These are phyloP conservation scores for Aspergillus bertholletiae DNA, from an alignment of 495 filamentous ascomycete genomes.

Conservation along the genomic window DNA sequence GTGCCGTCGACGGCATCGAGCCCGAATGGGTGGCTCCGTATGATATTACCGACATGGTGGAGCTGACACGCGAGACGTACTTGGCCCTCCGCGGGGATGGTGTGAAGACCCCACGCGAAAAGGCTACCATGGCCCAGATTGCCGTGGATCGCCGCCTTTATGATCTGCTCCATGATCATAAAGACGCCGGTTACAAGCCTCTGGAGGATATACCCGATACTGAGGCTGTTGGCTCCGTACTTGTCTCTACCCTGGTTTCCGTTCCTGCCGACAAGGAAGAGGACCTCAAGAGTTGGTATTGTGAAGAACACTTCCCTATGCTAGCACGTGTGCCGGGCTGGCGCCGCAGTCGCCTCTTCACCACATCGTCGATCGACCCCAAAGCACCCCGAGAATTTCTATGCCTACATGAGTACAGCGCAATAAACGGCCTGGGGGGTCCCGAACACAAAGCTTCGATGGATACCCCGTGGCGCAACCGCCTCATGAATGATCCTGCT, in stretches of 20 bases:
- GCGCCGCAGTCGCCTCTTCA: constrained; percentile 64
- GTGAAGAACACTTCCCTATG: constrained; percentile 68
- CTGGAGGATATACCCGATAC: constrained; percentile 56
- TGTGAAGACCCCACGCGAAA: constrained; percentile 69
- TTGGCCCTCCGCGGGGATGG: constrained; percentile 57
- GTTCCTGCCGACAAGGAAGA: constrained; percentile 53
- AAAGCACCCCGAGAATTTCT: constrained; percentile 53
- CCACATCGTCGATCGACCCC: constrained; percentile 52
- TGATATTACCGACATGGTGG: constrained; percentile 71
- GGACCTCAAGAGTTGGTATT: constrained; percentile 63
- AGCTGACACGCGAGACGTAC: constrained; percentile 63
- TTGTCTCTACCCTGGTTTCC: constrained; percentile 58
- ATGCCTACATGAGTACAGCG: constrained; percentile 67
- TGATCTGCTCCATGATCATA: constrained; percentile 54
- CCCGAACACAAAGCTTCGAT: constrained; percentile 59
- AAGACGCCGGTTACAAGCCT: constrained; percentile 49
- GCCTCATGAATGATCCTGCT: constrained; percentile 54
- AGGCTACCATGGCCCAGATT: constrained; percentile 71
- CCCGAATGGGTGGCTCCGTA: constrained; percentile 76
- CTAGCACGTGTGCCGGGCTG: constrained; percentile 71
- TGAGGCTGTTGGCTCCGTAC: constrained; percentile 56
- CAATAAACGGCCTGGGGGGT: constrained; percentile 60
- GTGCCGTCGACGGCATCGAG: constrained; percentile 52
- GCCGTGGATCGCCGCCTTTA: constrained; percentile 66
- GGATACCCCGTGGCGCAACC: constrained; percentile 52